Percentiles rank a stretch among this genome's conserved stretches.
Conservation (phyloP, 768 basidiomycete species). For the Scleroderma citrinum region DNA sequence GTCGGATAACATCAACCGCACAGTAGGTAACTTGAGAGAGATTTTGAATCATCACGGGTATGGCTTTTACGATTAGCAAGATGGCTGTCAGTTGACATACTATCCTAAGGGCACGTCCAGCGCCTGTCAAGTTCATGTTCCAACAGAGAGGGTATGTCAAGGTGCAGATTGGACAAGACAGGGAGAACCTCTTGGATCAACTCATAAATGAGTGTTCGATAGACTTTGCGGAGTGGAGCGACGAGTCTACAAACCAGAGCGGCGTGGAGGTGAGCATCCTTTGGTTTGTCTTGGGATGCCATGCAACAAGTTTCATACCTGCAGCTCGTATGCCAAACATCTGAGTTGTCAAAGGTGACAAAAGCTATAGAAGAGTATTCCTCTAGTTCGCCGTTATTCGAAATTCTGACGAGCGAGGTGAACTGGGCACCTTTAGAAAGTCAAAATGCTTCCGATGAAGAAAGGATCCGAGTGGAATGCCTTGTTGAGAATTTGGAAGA, state of each 20-base stretch:
- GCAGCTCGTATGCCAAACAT: conserved; percentile 43
- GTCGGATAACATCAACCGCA: conserved; percentile 61
- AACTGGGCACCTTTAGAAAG: conserved; percentile 48
- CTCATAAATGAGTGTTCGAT: conserved; percentile 38
- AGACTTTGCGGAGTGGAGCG: conserved; percentile 37
- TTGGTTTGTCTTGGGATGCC: background rate
- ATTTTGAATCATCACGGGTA: conserved; percentile 45
- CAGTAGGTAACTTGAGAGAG: conserved; percentile 51
- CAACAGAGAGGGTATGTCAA: conserved; percentile 47
- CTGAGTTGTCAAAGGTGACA: conserved; percentile 34
- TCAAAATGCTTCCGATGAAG: conserved; percentile 34
- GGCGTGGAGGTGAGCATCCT: conserved; percentile 29
- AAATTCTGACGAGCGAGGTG: conserved; percentile 45
- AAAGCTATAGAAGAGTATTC: conserved; percentile 24
- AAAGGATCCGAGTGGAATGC: conserved; percentile 32
- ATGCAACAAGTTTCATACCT: background rate
- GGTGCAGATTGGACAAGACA: conserved; percentile 34
- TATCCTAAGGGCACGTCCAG: conserved; percentile 46
- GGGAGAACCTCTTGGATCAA: conserved; percentile 32
- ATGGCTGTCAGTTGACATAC: background rate
- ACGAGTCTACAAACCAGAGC: conserved; percentile 27
- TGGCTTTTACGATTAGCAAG: conserved; percentile 9
- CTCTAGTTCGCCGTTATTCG: conserved; percentile 24
- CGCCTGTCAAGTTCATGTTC: conserved; percentile 65
- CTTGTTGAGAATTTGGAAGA: conserved; percentile 51